phyloP scores from a whole-genome alignment of 139 green algal genomes.

The Chlamydomonas sphaeroides region DNA sequence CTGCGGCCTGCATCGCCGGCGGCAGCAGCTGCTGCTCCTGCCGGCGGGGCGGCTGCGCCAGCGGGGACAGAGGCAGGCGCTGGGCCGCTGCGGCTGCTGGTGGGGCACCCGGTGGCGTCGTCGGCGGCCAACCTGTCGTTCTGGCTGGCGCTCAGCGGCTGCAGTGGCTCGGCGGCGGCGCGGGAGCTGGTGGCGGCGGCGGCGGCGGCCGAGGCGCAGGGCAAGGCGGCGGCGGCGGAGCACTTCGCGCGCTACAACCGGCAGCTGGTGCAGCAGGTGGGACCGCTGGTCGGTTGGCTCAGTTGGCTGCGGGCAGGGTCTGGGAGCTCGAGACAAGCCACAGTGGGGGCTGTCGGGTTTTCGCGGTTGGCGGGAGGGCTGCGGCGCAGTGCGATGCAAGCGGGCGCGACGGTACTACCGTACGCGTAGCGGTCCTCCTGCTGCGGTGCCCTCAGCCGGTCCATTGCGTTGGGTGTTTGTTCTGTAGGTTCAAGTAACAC shows the following conservation, averaged over 20 bases:
- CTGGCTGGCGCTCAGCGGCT: conserved; percentile 70
- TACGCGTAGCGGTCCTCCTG: too few species aligned
- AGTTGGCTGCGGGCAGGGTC: too few species aligned
- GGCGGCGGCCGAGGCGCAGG: background rate
- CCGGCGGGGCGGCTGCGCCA: too few species aligned
- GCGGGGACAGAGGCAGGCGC: background rate
- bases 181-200: conserved; percentile 42
- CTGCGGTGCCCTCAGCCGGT: too few species aligned
- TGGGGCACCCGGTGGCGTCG: conserved; percentile 71
- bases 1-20: background rate
- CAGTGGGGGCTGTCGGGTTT: too few species aligned
- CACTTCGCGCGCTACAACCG: conserved; percentile 7
- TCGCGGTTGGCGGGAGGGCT: too few species aligned
- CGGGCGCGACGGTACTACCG: too few species aligned
- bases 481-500: too few species aligned
- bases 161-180: conserved; percentile 30
- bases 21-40: background rate
- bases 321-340: too few species aligned
- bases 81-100: conserved; percentile 51
- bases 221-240: conserved; percentile 38
- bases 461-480: too few species aligned
- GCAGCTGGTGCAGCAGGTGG: conserved; percentile 57
- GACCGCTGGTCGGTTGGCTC: too few species aligned
- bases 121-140: conserved; percentile 71
- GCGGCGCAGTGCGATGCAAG: too few species aligned